phyloP scores from a whole-genome alignment of 208 protist genomes.

The Entamoeba dispar region DNA sequence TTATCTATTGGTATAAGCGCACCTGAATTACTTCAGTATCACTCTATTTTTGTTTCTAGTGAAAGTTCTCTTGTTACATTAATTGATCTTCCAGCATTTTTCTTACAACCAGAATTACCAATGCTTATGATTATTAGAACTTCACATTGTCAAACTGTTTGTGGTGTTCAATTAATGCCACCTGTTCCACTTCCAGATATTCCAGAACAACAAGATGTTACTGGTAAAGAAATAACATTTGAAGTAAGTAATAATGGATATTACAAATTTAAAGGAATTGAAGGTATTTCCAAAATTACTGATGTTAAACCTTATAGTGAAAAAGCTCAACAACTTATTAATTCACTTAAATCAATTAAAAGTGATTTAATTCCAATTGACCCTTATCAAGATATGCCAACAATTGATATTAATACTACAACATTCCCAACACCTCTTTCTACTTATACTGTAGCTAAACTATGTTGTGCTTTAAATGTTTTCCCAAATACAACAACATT shows the following conservation, averaged over 20 bases:
- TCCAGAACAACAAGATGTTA: neutral
- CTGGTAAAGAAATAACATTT: neutral
- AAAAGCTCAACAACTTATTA: neutral
- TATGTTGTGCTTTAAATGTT: neutral
- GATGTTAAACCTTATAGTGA: neutral
- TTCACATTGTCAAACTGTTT: neutral
- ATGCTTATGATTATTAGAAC: neutral
- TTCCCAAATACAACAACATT: neutral
- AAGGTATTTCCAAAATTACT: neutral
- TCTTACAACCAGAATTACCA: neutral
- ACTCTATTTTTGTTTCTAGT: neutral
- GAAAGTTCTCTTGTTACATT: neutral
- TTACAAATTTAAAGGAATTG: neutral
- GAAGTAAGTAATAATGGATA: neutral
- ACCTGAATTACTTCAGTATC: neutral
- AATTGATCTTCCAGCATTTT: neutral
- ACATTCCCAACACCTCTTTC: neutral
- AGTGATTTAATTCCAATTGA: neutral
- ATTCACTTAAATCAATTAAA: neutral
- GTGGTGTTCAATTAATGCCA: neutral
- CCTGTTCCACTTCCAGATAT: neutral
- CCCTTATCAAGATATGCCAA: neutral
- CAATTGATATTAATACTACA: neutral
- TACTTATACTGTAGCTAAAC: neutral
- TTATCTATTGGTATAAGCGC: neutral